These are phyloP conservation scores for Penicillium sp. DNA, from an alignment of 2,329 filamentous ascomycete species.

Conservation along the genomic window DNA sequence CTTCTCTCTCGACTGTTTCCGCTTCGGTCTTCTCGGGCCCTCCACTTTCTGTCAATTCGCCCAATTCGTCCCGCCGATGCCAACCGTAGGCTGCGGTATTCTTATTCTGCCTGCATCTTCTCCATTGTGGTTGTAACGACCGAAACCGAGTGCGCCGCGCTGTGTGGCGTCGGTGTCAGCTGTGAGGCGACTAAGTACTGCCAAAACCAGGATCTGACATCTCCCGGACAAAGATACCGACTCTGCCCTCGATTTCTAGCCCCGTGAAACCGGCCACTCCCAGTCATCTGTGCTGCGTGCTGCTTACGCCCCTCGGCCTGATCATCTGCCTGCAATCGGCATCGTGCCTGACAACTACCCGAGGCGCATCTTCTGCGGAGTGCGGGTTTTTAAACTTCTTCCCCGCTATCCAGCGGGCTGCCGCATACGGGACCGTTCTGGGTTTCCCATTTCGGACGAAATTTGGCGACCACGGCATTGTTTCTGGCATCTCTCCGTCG, in stretches of 20 bases:
- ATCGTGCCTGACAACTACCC: slow-evolving; percentile 7
- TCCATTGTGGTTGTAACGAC: slow-evolving; percentile 1
- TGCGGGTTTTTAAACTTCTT: background rate
- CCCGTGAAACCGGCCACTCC: slow-evolving; percentile 11
- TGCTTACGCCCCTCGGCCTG: slow-evolving; percentile 3
- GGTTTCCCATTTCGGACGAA: slow-evolving; percentile 15
- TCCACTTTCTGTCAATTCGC: background rate
- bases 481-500: slow-evolving; percentile 4
- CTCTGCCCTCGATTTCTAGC: slow-evolving; percentile 4
- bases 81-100: slow-evolving; percentile 13
- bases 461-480: slow-evolving; percentile 11
- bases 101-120: slow-evolving; percentile 12
- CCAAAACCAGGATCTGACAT: slow-evolving; percentile 7
- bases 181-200: slow-evolving; percentile 7
- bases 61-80: slow-evolving; percentile 9
- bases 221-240: slow-evolving; percentile 5
- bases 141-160: slow-evolving; percentile 10
- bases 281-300: slow-evolving; percentile 6
- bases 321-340: slow-evolving; percentile 1
- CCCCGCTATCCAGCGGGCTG: slow-evolving; percentile 4
- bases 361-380: background rate
- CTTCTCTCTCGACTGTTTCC: too few species aligned
- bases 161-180: slow-evolving; percentile 14
- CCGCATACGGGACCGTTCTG: background rate
- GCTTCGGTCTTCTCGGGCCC: too few species aligned